Evolutionary conservation across 2,329 filamentous ascomycete species (phyloP), one percentile per base, ranked within the genome.

Genomic region (Pseudogymnoascus sp.): DNA sequence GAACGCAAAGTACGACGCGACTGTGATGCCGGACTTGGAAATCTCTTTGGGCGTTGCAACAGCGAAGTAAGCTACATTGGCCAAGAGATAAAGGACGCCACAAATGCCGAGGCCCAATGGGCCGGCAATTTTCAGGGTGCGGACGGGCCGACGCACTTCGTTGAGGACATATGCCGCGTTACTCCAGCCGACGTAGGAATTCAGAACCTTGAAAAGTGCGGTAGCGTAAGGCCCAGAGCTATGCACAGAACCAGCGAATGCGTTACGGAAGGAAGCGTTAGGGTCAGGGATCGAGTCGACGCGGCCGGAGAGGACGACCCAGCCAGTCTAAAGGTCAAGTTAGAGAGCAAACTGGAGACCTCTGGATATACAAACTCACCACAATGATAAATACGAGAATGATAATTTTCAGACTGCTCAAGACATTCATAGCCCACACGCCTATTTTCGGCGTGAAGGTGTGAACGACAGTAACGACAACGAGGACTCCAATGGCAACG

Each of bases 51-150:
- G 81, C 14, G 82, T 80, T 1, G 85, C 81, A 2, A 81, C 83
- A 2, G 83, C 79, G 67, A 85, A 85, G 72, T 85, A 85, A 23
- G 83, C 82, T 39, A 85, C 77, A 70, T 85, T 85, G 71, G 80
- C 78, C 45, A 84, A 75, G 72, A 85, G 78, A 71, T 85, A 86
- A 0, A 84, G 71, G 41, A 84, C 71, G 0, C 80, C 79, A 14
- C 83, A 79, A 4, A 80, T 77, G 23, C 75, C 73, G 8, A 86
- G 78, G 1, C 81, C 83, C 3, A 81, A 66, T 0, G 83, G 82
- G 0, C 82, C 82, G 0, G 83, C 83, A 54, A 83, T 78, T 70
- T 82, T 84, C 64, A 87, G 75, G 0, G 84, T 86, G 23, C 78
- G 79, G 7, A 81, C 77, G 0, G 83, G 84, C 67, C 83, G 78